Evolutionary conservation across 371 early-diverging fungal genomes (phyloP).

Genomic region (Actinomortierella wolfii): DNA sequence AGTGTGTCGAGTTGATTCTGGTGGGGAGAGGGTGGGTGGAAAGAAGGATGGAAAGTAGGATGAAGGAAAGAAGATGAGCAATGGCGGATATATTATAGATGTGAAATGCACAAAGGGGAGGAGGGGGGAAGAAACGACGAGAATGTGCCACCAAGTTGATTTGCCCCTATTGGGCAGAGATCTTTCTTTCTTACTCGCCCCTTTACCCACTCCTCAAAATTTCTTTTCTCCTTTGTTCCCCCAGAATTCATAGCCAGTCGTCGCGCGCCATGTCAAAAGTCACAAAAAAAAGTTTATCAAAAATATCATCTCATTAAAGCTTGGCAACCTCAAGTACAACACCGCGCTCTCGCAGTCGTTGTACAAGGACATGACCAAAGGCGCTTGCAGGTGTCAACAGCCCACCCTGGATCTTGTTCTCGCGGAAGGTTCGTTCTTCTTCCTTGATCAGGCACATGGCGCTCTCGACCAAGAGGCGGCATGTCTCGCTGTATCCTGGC

Average conservation of each 20-base stretch:
- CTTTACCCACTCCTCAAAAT: too few species aligned
- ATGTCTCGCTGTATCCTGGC: constrained; percentile 80
- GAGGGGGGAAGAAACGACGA: not conserved
- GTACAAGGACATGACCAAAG: constrained; percentile 68
- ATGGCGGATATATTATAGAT: too few species aligned
- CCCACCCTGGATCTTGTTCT: constrained; percentile 58
- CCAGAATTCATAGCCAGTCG: too few species aligned
- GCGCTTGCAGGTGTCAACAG: constrained; percentile 75
- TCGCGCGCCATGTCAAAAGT: too few species aligned
- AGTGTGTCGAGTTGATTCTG: not conserved
- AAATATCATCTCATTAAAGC: constrained; percentile 4
- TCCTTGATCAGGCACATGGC: constrained; percentile 61
- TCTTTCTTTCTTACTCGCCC: too few species aligned
- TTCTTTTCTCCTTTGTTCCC: too few species aligned
- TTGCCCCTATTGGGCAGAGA: too few species aligned
- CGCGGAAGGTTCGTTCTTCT: constrained; percentile 52
- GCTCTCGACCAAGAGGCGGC: constrained; percentile 64
- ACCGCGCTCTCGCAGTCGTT: constrained; percentile 61
- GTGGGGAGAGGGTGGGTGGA: not conserved
- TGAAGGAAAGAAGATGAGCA: not conserved
- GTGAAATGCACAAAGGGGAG: not conserved
- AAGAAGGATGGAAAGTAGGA: not conserved
- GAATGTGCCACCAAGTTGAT: too few species aligned
- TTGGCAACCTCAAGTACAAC: constrained; percentile 62
- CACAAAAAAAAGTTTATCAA: too few species aligned